phyloP scores from a whole-genome alignment of 75 land plant species.

The Pinus tabuliformis region DNA sequence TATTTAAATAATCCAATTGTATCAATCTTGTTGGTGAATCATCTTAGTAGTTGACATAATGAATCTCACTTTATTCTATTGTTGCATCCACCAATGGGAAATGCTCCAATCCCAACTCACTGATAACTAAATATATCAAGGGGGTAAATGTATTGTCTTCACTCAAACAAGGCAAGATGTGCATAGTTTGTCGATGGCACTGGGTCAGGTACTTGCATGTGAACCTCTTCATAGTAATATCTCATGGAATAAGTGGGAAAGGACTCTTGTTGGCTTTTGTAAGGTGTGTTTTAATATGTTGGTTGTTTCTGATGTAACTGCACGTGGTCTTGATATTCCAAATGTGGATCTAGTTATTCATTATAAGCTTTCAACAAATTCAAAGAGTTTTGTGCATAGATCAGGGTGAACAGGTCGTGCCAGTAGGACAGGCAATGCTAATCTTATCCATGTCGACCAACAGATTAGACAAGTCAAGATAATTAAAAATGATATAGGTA shows the following conservation, averaged over 20 bases:
- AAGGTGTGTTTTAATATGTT: constrained; percentile 47
- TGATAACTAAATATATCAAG: constrained; percentile 78
- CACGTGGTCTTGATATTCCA: constrained; percentile 95
- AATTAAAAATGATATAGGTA: constrained; percentile 13
- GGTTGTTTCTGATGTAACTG: constrained; percentile 96
- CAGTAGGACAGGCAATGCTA: constrained; percentile 66
- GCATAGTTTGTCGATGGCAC: constrained; percentile 58
- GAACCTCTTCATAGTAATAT: constrained; percentile 91
- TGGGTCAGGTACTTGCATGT: constrained; percentile 46
- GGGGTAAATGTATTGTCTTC: constrained; percentile 92
- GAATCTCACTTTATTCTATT: constrained; percentile 63
- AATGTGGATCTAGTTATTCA: constrained; percentile 92
- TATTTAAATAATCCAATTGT: constrained; percentile 50
- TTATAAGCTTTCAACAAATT: constrained; percentile 50
- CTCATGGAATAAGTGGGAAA: constrained; percentile 79
- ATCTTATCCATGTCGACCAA: constrained; percentile 41
- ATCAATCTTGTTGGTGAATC: constrained; percentile 88
- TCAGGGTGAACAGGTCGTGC: constrained; percentile 54
- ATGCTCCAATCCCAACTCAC: constrained; percentile 63
- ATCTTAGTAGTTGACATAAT: constrained; percentile 80
- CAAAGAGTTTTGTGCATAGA: constrained; percentile 79
- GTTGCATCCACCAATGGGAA: constrained; percentile 42
- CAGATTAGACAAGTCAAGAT: constrained; percentile 29
- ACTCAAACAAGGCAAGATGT: constrained; percentile 95
- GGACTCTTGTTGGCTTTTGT: constrained; percentile 75